A percentile compares a stretch with the other conserved stretches of the same genome.
Conservation (phyloP, 164 flowering plant genomes). For the Magnolia sinica region DNA sequence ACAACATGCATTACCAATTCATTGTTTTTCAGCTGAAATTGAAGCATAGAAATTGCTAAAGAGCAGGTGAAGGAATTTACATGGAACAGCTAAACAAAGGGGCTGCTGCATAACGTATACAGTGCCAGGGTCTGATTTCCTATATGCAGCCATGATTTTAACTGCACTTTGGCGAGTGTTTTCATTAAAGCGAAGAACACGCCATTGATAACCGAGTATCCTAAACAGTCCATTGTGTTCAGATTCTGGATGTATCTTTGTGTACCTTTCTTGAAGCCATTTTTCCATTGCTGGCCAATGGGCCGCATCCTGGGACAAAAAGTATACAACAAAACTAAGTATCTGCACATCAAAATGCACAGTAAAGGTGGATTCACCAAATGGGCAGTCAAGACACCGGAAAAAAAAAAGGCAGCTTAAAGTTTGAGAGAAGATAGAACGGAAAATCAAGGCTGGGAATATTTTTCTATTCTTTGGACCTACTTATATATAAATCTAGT, state of each 20-base stretch:
- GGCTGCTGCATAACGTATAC: slow-evolving; percentile 71
- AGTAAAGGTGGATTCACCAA: neutral
- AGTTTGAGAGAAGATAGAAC: no score
- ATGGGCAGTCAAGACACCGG: neutral
- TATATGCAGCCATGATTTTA: slow-evolving; percentile 73
- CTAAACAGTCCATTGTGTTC: slow-evolving; percentile 33
- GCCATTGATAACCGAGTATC: slow-evolving; percentile 87
- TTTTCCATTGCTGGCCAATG: slow-evolving; percentile 55
- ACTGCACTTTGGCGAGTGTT: slow-evolving; percentile 83
- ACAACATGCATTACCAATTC: neutral
- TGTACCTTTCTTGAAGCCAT: slow-evolving; percentile 73
- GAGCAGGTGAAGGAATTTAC: slow-evolving; percentile 37
- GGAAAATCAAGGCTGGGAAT: no score
- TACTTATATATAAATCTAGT: no score
- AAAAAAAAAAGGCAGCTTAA: no score
- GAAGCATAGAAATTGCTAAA: neutral
- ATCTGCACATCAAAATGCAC: neutral
- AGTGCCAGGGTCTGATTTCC: slow-evolving; percentile 48
- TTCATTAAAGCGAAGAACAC: slow-evolving; percentile 82
- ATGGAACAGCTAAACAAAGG: slow-evolving; percentile 74
- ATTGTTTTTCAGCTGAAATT: slow-evolving; percentile 1
- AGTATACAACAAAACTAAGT: neutral
- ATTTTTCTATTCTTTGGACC: no score
- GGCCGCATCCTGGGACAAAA: slow-evolving; percentile 37
- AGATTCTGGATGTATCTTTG: slow-evolving; percentile 35